phyloP scores from a whole-genome alignment of 805 yeast species.

The Ogataea polymorpha region DNA sequence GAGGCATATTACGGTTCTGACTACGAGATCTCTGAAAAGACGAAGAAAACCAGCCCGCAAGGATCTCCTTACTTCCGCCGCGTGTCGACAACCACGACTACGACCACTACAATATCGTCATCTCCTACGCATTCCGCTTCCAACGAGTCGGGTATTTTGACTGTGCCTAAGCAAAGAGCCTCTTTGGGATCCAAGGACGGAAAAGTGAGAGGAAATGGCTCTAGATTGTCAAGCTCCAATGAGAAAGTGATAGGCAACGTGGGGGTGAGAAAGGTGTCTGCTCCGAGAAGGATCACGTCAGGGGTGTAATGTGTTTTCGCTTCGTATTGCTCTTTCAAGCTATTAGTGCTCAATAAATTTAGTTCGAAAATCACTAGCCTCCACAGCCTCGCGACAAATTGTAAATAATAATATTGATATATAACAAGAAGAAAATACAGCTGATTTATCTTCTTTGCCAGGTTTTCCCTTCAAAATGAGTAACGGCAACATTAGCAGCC shows the following conservation, averaged over 20 bases:
- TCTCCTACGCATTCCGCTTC: conserved; percentile 26
- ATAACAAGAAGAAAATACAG: conserved; percentile 1
- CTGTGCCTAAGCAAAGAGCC: conserved; percentile 30
- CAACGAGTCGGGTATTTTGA: conserved; percentile 17
- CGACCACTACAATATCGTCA: conserved; percentile 39
- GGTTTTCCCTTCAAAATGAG: background rate
- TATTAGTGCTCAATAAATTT: conserved; percentile 5
- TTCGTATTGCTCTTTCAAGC: conserved; percentile 6
- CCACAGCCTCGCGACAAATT: conserved; percentile 3
- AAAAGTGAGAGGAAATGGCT: conserved; percentile 17
- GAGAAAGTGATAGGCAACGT: conserved; percentile 34
- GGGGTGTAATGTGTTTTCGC: conserved; percentile 13
- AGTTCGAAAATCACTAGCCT: background rate
- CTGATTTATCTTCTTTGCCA: background rate
- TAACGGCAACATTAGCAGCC: background rate
- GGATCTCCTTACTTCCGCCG: conserved; percentile 39
- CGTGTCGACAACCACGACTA: conserved; percentile 49
- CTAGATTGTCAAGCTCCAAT: conserved; percentile 25
- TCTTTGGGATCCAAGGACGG: conserved; percentile 21
- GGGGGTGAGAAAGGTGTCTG: conserved; percentile 36
- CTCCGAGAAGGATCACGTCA: conserved; percentile 24
- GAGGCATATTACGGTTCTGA: conserved; percentile 32
- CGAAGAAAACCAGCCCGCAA: conserved; percentile 24
- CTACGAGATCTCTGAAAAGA: conserved; percentile 15
- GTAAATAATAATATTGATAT: conserved; percentile 7